These are phyloP conservation scores for Verticillium nonalfalfae DNA, from an alignment of 2,329 filamentous ascomycete species.

Conservation along the genomic window DNA sequence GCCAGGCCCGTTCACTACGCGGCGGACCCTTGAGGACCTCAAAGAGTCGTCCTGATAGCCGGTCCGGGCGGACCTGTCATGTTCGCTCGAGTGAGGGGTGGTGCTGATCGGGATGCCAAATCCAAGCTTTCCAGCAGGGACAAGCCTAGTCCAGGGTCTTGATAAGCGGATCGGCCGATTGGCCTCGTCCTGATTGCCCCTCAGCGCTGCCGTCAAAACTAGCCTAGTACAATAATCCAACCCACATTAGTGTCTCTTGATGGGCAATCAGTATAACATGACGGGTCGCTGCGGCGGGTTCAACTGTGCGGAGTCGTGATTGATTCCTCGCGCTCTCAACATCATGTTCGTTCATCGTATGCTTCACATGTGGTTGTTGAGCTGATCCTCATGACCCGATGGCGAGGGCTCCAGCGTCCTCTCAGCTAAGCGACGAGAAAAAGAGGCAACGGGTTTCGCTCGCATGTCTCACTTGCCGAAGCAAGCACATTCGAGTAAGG, in stretches of 20 bases:
- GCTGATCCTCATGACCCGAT: not conserved
- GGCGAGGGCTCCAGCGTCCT: not conserved
- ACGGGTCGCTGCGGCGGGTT: not conserved
- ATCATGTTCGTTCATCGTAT: not conserved
- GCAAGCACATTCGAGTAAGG: conserved; percentile 10
- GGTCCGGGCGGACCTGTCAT: not conserved
- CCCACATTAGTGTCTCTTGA: not conserved
- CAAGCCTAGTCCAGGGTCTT: not conserved
- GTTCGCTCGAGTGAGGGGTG: not conserved
- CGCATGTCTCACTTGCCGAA: conserved; percentile 11
- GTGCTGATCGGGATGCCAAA: no score
- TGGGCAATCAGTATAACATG: not conserved
- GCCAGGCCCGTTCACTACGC: not conserved
- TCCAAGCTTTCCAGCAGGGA: not conserved
- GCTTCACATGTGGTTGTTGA: not conserved
- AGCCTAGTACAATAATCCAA: not conserved
- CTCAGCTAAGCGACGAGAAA: not conserved
- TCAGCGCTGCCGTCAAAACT: not conserved
- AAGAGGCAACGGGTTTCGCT: conserved; percentile 12
- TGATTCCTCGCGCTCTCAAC: not conserved
- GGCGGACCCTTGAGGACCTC: not conserved
- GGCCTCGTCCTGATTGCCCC: not conserved
- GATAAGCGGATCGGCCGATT: not conserved
- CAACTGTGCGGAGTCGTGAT: not conserved
- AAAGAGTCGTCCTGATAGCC: not conserved